Evolutionary conservation across 495 filamentous ascomycete genomes (phyloP).

Genomic region (Chaetomium tenue): DNA sequence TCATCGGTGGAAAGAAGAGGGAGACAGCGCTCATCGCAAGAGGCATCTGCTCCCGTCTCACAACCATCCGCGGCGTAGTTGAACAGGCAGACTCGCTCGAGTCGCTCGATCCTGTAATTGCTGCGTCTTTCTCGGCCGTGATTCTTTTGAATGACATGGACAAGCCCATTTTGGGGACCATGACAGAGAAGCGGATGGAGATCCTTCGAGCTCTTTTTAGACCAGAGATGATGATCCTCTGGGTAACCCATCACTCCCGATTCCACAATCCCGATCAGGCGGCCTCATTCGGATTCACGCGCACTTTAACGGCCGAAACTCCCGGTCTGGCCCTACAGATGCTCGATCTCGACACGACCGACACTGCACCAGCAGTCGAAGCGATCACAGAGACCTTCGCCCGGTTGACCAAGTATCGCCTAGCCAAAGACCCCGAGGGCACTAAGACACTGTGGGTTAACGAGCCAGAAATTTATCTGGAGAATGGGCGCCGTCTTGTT

Average conservation of each 20-base stretch:
- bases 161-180: constrained; percentile 35
- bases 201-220: constrained; percentile 36
- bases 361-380: constrained; percentile 15
- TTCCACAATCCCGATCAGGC: constrained; percentile 38
- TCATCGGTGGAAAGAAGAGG: constrained; percentile 34
- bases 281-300: constrained; percentile 45
- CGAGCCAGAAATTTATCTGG: constrained; percentile 43
- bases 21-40: constrained; percentile 24
- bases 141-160: constrained; percentile 44
- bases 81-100: constrained; percentile 29
- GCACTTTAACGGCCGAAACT: constrained; percentile 44
- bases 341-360: constrained; percentile 40
- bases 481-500: constrained; percentile 33
- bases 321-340: constrained; percentile 41
- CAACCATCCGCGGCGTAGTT: constrained; percentile 23
- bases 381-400: constrained; percentile 33
- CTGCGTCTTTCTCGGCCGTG: constrained; percentile 30
- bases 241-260: constrained; percentile 37
- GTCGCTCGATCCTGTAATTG: constrained; percentile 15
- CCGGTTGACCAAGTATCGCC: constrained; percentile 22
- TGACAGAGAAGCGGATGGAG: constrained; percentile 37
- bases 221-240: constrained; percentile 41
- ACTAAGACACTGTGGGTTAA: constrained; percentile 30
- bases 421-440: not conserved
- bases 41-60: constrained; percentile 25